Evolutionary conservation across 176 grass and related monocot genomes (phyloP).

Genomic region (Olyra latifolia): DNA sequence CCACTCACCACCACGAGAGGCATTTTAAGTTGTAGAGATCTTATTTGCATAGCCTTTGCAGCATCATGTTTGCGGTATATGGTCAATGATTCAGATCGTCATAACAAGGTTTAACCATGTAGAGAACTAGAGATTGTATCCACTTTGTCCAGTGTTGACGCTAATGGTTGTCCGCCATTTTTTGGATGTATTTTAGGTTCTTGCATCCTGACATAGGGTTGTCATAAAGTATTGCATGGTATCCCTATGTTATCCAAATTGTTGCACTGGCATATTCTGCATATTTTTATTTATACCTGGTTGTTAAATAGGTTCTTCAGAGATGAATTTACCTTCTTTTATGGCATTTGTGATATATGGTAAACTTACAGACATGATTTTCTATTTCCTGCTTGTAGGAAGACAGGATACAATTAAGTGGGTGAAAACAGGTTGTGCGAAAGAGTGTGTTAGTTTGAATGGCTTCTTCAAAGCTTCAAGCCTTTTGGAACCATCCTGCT

Average conservation of each 20-base stretch:
- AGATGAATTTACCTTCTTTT: background rate
- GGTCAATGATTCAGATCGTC: background rate
- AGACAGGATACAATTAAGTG: background rate
- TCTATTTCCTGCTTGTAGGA: constrained; percentile 21
- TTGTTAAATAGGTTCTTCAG: background rate
- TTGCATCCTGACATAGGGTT: background rate
- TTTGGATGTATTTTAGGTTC: background rate
- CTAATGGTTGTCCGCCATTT: background rate
- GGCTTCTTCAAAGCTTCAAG: constrained; percentile 80
- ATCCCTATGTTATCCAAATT: background rate
- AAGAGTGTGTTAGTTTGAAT: constrained; percentile 33
- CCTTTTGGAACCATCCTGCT: constrained; percentile 89
- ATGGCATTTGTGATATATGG: background rate
- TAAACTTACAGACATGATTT: background rate
- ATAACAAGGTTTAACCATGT: background rate
- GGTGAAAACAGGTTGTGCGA: constrained; percentile 11
- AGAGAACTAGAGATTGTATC: background rate
- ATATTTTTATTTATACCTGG: background rate
- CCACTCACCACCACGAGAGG: too few species aligned
- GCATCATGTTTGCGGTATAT: background rate
- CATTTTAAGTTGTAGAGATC: background rate
- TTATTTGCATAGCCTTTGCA: background rate
- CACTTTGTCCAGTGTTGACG: background rate
- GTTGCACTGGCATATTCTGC: background rate
- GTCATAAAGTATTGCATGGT: background rate